Conservation (phyloP, 331 rosid genomes). For the Malus hybrid region DNA sequence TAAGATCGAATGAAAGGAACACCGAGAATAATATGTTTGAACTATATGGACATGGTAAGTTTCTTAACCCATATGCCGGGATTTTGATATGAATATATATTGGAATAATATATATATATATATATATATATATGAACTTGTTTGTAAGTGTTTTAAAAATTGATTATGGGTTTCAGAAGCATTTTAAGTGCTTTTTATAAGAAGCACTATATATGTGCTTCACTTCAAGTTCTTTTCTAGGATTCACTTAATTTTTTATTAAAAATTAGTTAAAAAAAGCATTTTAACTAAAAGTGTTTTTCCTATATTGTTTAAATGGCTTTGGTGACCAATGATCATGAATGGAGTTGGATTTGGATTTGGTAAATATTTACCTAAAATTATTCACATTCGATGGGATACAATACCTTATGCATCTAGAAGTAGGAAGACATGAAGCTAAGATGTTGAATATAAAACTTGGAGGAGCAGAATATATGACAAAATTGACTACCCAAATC, state of each 20-base stretch:
- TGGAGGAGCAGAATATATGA: neutral
- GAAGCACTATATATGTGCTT: no score
- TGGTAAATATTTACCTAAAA: neutral
- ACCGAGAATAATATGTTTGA: no score
- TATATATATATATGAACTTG: no score
- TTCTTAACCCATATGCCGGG: neutral
- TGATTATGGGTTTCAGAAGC: no score
- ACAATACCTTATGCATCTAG: neutral
- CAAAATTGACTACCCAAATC: neutral
- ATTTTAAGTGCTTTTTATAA: no score
- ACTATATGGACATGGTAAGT: neutral
- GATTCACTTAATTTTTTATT: no score
- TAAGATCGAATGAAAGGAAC: no score
- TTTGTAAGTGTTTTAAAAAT: no score
- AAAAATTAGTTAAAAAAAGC: no score
- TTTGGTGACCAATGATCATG: neutral
- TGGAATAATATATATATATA: neutral
- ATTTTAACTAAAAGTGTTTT: no score
- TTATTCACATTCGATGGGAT: neutral
- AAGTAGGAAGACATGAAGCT: neutral
- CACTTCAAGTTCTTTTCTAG: rapidly evolving
- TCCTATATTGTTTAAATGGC: neutral
- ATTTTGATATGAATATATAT: neutral
- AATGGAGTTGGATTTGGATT: neutral
- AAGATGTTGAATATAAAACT: neutral